Percentiles rank a stretch among this genome's conserved stretches.
phyloP scores from a whole-genome alignment of 352 stramenopile genomes.

The Phytophthora brassicae region DNA sequence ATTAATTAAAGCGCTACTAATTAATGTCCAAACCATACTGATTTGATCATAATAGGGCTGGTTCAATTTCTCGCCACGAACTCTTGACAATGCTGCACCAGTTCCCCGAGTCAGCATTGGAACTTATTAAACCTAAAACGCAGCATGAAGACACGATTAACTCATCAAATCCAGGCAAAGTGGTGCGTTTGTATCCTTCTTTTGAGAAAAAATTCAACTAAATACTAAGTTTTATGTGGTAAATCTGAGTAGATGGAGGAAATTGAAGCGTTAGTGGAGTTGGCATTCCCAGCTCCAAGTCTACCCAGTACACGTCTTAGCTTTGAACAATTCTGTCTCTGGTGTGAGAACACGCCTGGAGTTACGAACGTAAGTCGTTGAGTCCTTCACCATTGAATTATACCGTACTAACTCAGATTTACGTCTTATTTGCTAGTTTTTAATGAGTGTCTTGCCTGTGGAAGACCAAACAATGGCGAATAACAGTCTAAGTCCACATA shows the following conservation, averaged over 20 bases:
- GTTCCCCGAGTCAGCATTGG: slow-evolving; percentile 72
- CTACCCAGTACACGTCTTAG: slow-evolving; percentile 61
- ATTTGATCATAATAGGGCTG: too few species aligned
- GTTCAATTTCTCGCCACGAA: slow-evolving; percentile 86
- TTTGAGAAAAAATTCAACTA: not conserved
- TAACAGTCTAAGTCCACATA: slow-evolving; percentile 7
- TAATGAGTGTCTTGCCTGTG: slow-evolving; percentile 77
- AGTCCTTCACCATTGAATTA: not conserved
- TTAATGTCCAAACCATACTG: too few species aligned
- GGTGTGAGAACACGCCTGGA: slow-evolving; percentile 79
- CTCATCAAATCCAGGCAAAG: slow-evolving; percentile 22
- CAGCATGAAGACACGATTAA: slow-evolving; percentile 16
- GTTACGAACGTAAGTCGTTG: slow-evolving; percentile 61
- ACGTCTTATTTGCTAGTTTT: slow-evolving; percentile 41
- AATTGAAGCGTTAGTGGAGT: slow-evolving; percentile 84
- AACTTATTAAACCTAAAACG: slow-evolving; percentile 51
- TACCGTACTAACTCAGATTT: not conserved
- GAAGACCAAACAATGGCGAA: slow-evolving; percentile 43
- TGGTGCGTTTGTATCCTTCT: slow-evolving; percentile 15
- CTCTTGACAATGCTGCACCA: slow-evolving; percentile 87
- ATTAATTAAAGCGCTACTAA: too few species aligned
- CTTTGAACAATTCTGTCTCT: slow-evolving; percentile 88
- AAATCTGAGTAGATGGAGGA: slow-evolving; percentile 45
- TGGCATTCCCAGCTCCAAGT: slow-evolving; percentile 56
- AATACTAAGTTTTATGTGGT: not conserved